Percentiles rank a stretch among this genome's conserved stretches.
Conservation (phyloP, 2,329 filamentous ascomycete genomes). For the Chrysoporthe austroafricana region DNA sequence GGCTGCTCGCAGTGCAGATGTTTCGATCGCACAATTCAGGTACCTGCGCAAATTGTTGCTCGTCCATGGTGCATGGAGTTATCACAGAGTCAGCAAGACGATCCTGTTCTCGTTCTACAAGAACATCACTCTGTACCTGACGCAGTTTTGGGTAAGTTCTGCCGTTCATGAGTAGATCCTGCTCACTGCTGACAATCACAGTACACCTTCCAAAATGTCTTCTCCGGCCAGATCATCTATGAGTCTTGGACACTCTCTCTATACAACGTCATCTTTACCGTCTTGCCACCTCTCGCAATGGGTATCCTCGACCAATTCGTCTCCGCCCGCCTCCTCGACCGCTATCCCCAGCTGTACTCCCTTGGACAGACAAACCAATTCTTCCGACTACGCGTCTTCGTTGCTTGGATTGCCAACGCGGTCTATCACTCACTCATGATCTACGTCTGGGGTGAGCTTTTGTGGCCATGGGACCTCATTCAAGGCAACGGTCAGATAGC, state of each 20-base stretch:
- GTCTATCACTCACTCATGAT: slow-evolving; percentile 94
- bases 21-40: slow-evolving; percentile 94
- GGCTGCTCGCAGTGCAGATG: slow-evolving; percentile 92
- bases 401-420: slow-evolving; percentile 89
- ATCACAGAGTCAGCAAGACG: slow-evolving; percentile 94
- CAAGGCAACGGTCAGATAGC: slow-evolving; percentile 78
- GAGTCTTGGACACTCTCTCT: slow-evolving; percentile 99
- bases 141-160: slow-evolving; percentile 89
- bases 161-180: neutral
- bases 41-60: slow-evolving; percentile 91
- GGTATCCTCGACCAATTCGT: slow-evolving; percentile 98
- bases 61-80: slow-evolving; percentile 96
- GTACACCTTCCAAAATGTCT: slow-evolving; percentile 98
- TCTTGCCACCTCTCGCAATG: slow-evolving; percentile 88
- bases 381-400: slow-evolving; percentile 91
- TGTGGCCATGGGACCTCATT: slow-evolving; percentile 81
- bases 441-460: slow-evolving; percentile 81
- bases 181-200: slow-evolving; percentile 43
- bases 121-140: slow-evolving; percentile 98
- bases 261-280: slow-evolving; percentile 98
- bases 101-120: slow-evolving; percentile 99
- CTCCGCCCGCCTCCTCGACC: slow-evolving; percentile 87
- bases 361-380: slow-evolving; percentile 92
- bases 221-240: slow-evolving; percentile 96
- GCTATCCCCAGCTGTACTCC: slow-evolving; percentile 94